Evolutionary conservation across 208 protist species (phyloP).

Genomic region (Trypanosoma lewisi): DNA sequence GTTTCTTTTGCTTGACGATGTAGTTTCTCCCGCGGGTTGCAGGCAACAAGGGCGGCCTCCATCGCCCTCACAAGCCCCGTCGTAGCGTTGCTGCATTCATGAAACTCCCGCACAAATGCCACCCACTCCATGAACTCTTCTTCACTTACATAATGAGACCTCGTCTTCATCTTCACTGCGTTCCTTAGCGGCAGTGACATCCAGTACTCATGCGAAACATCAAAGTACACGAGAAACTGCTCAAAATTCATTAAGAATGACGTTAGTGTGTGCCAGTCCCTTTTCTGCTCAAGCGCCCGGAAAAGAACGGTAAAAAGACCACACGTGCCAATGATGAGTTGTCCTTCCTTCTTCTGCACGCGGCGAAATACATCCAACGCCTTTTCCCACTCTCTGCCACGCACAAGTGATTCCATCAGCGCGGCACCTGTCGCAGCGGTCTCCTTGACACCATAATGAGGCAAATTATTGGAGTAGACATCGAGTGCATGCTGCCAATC

Average conservation of each 20-base stretch:
- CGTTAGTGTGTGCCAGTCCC: slow-evolving; percentile 20
- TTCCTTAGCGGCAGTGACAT: slow-evolving; percentile 4
- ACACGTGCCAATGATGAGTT: slow-evolving; percentile 31
- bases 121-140: neutral
- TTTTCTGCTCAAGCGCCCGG: slow-evolving; percentile 23
- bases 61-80: slow-evolving; percentile 11
- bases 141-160: neutral
- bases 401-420: slow-evolving; percentile 55
- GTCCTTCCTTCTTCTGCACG: slow-evolving; percentile 24
- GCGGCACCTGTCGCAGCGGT: slow-evolving; percentile 48
- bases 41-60: slow-evolving; percentile 14
- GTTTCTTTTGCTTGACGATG: neutral
- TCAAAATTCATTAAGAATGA: slow-evolving; percentile 37
- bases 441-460: slow-evolving; percentile 48
- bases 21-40: neutral
- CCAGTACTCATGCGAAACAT: slow-evolving; percentile 33
- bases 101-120: slow-evolving; percentile 10
- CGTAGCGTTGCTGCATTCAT: neutral
- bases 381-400: slow-evolving; percentile 20
- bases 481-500: slow-evolving; percentile 47
- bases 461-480: slow-evolving; percentile 47
- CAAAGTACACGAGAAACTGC: slow-evolving; percentile 41
- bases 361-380: slow-evolving; percentile 34
- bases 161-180: too few relatives aligned
- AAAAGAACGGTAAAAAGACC: slow-evolving; percentile 31